A percentile compares a stretch with the other conserved stretches of the same genome.
Conservation (phyloP, 352 stramenopile genomes). For the Aphanomyces euteiches region DNA sequence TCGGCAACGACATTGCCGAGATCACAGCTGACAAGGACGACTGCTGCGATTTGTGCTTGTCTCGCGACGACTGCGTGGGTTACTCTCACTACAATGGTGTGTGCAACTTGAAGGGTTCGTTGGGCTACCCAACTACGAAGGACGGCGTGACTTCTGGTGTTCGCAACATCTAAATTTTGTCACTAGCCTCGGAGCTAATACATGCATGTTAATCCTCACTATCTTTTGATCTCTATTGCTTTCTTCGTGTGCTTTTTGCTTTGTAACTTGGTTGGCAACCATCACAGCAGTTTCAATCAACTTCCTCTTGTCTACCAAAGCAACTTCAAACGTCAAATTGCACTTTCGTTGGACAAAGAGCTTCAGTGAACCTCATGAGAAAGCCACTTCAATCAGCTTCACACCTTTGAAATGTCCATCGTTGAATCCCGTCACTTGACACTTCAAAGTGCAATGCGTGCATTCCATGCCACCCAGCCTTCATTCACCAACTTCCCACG, state of each 20-base stretch:
- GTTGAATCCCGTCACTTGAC: no score
- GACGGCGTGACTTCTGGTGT: neutral
- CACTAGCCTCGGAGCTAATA: neutral
- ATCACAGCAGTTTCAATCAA: neutral
- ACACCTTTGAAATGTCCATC: no score
- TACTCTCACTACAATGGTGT: neutral
- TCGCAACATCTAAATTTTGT: neutral
- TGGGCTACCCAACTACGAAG: neutral
- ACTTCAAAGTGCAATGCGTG: no score
- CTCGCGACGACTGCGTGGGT: neutral
- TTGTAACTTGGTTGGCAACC: neutral
- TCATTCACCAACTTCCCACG: no score
- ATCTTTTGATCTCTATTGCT: neutral
- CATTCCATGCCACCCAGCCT: no score
- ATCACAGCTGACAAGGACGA: neutral
- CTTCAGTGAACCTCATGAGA: no score
- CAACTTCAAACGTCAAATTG: neutral
- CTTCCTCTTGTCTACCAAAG: neutral
- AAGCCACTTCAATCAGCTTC: no score
- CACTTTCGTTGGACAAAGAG: neutral
- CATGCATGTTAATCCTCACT: neutral
- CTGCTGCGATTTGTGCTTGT: constrained; percentile 11
- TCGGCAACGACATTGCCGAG: constrained; percentile 22
- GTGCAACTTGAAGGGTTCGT: neutral
- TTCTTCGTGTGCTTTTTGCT: neutral